Conservation (phyloP, 768 basidiomycete species). For the Chalciporus chontae region DNA sequence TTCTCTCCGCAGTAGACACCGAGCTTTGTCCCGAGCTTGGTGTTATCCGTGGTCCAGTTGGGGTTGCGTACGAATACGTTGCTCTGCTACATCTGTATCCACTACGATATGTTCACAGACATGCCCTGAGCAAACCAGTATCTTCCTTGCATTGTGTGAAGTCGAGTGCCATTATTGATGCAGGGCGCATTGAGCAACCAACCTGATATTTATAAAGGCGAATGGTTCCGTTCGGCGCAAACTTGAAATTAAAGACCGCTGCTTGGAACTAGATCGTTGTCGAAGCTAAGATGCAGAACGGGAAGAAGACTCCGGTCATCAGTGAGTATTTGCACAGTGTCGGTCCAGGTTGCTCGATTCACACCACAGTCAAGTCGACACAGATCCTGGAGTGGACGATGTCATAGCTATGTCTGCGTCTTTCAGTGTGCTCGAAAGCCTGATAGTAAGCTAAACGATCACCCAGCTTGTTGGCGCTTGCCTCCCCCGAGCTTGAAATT, state of each 20-base stretch:
- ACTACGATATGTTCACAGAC: too few species aligned
- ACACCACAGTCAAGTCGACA: constrained; percentile 55
- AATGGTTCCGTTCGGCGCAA: too few species aligned
- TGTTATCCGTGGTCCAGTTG: background rate
- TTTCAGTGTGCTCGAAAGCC: background rate
- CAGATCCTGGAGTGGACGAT: constrained; percentile 87
- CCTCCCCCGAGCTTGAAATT: constrained; percentile 82
- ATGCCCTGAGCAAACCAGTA: too few species aligned
- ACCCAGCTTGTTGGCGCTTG: constrained; percentile 70
- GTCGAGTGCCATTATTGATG: too few species aligned
- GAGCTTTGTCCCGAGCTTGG: background rate
- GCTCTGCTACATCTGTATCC: too few species aligned
- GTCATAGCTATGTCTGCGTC: constrained; percentile 64
- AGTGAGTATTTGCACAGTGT: constrained; percentile 42
- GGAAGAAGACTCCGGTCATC: constrained; percentile 52
- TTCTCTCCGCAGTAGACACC: background rate
- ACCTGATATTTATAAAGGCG: too few species aligned
- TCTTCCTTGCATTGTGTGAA: too few species aligned
- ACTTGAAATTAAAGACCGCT: background rate
- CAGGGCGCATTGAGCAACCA: too few species aligned
- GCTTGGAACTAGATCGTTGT: background rate
- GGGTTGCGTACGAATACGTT: background rate
- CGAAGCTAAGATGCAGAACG: constrained; percentile 16
- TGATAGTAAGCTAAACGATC: background rate
- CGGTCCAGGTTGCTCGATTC: background rate